These are phyloP conservation scores for Cicer judaicum DNA, from an alignment of 306 rosid genomes.

Conservation along the genomic window DNA sequence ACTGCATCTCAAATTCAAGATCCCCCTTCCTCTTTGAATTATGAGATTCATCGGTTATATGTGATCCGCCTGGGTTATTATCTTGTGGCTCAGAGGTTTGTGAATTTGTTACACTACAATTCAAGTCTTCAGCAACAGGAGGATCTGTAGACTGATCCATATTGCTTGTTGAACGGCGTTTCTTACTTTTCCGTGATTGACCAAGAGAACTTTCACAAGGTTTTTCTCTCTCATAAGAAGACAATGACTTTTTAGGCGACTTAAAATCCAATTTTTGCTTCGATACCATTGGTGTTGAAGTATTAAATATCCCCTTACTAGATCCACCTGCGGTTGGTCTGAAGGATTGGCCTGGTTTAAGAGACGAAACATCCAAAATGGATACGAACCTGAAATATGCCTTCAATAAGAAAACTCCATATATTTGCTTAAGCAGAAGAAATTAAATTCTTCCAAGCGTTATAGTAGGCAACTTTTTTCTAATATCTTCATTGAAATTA, in stretches of 20 bases:
- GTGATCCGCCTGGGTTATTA: constrained; percentile 45
- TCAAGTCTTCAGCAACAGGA: constrained; percentile 44
- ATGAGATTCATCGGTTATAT: constrained; percentile 45
- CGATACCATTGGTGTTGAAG: constrained; percentile 83
- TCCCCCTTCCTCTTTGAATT: constrained; percentile 84
- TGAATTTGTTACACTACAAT: constrained; percentile 39
- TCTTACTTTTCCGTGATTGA: constrained; percentile 51
- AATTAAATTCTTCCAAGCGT: constrained; percentile 20
- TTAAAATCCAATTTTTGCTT: constrained; percentile 53
- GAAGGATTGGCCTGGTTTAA: constrained; percentile 72
- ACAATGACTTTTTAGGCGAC: constrained; percentile 49
- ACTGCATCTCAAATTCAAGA: constrained; percentile 89
- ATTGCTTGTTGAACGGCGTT: constrained; percentile 39
- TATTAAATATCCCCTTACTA: constrained; percentile 58
- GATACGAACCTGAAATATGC: constrained; percentile 76
- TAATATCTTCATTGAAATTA: constrained; percentile 27
- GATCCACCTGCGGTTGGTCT: constrained; percentile 58
- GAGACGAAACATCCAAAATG: constrained; percentile 87
- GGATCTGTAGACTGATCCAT: constrained; percentile 45
- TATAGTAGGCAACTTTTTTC: constrained; percentile 22
- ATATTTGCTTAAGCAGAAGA: constrained; percentile 33
- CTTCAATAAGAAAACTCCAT: constrained; percentile 38
- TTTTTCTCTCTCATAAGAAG: constrained; percentile 51
- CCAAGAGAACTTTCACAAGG: constrained; percentile 54
- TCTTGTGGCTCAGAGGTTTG: constrained; percentile 50